Base-by-base conservation (phyloP, 106 monocot genomes). In the Acanthochlamys bracteata region DNA sequence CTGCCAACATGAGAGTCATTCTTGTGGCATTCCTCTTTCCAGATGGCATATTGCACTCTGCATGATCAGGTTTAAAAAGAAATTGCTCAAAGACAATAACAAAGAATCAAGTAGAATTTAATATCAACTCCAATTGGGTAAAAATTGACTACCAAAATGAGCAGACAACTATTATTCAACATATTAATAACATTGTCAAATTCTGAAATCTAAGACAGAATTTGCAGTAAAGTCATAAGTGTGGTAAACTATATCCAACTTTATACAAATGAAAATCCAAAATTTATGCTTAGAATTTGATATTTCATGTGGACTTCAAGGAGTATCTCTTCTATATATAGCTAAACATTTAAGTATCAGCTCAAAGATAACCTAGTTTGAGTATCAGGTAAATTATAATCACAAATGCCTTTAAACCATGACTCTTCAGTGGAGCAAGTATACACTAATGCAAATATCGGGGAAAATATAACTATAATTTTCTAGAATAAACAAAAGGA, bases 1-100 rank as follows among this genome's bases (percentile, higher is more conserved):
- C 94, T 90, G 58, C 94, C 94, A 71, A 94, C 89, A 79, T 82
- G 77, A 61, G 86, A 77, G 69, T 94, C 89, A 86, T 82, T 86
- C 51, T 84, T 73, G 24, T 59, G 73, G 57, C 94, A 94, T 20
- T 78, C 82, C 64, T 94, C 76, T 65, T 94, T 94, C 81, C 75
- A 94, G 66, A 63, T 75, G 10, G 81, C 72, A 84, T 94, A 94
- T 74, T 94, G 76, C 58, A 77, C 46, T 79, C 94, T 94, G 77
- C 75, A 84, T 56, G 55, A 12, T 12, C 62, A 41, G 66, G 17
- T 33, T 59, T 15, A 55, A 55, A 8, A 55, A 3, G 21, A 20
- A 49, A 49, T 49, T 14, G 17, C 9, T 49, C 10, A 2, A 4
- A 49, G 2, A 49, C 17, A 49, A 49, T 2, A 14, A 2, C 49